A percentile compares a stretch with the other conserved stretches of the same genome.
These are phyloP conservation scores for Aspergillus thermomutatus DNA, from an alignment of 2,329 filamentous ascomycete genomes.

Conservation along the genomic window DNA sequence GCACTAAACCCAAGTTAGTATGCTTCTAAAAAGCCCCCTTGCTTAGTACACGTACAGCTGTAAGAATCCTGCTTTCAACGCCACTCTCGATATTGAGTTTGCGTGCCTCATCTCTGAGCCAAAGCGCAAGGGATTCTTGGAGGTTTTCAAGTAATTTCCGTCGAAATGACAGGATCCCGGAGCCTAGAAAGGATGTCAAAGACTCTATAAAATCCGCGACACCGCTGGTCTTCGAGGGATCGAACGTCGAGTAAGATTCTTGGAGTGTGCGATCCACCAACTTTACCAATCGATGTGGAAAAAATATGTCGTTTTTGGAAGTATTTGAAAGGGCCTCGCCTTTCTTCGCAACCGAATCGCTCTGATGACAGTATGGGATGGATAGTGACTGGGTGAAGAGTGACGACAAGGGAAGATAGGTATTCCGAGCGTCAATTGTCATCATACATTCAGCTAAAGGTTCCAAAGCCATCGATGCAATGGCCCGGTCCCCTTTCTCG, in stretches of 20 bases:
- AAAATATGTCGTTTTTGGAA: slow-evolving; percentile 2
- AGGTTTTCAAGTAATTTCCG: slow-evolving; percentile 56
- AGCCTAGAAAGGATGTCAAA: slow-evolving; percentile 51
- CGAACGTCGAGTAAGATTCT: slow-evolving; percentile 51
- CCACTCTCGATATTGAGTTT: slow-evolving; percentile 26
- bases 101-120: slow-evolving; percentile 31
- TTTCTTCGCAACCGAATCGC: not conserved
- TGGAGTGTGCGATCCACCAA: slow-evolving; percentile 54
- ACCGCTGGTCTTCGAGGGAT: slow-evolving; percentile 37
- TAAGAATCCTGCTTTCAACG: slow-evolving; percentile 30
- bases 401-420: slow-evolving; percentile 34
- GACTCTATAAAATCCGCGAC: slow-evolving; percentile 52
- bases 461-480: slow-evolving; percentile 66
- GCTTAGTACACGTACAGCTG: slow-evolving; percentile 30
- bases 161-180: slow-evolving; percentile 50
- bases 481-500: slow-evolving; percentile 65
- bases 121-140: slow-evolving; percentile 45
- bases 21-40: not conserved
- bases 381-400: slow-evolving; percentile 36
- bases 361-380: slow-evolving; percentile 23
- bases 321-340: not conserved
- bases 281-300: slow-evolving; percentile 59
- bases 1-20: slow-evolving; percentile 27
- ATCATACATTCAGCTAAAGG: slow-evolving; percentile 60
- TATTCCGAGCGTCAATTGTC: slow-evolving; percentile 21